Evolutionary conservation across 345 rosid species (phyloP).

Genomic region (Conringia planisiliqua): DNA sequence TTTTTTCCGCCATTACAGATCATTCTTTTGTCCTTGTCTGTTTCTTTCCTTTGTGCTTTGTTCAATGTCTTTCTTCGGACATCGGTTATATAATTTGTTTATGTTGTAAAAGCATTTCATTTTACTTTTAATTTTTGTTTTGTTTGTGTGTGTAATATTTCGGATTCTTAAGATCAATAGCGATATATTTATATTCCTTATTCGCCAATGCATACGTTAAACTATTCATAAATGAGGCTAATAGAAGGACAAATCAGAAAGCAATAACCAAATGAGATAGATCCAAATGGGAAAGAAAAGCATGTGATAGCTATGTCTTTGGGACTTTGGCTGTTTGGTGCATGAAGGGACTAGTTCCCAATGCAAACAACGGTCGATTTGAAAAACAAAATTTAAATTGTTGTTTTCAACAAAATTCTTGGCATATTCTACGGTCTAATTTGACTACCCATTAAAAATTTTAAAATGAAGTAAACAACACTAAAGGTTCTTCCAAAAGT

Average conservation of each 20-base stretch:
- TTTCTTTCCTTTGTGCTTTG: conserved; percentile 14
- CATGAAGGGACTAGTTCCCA: conserved; percentile 8
- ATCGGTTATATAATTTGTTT: conserved; percentile 14
- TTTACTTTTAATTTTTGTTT: not conserved
- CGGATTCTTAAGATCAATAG: not conserved
- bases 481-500: not conserved
- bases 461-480: not conserved
- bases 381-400: not conserved
- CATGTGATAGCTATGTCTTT: conserved; percentile 12
- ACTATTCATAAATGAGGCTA: not conserved
- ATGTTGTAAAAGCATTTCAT: conserved; percentile 26
- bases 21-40: conserved; percentile 24
- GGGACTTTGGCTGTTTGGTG: conserved; percentile 14
- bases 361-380: conserved; percentile 16
- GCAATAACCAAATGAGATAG: not conserved
- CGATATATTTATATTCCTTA: not conserved
- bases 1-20: conserved; percentile 11
- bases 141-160: not conserved
- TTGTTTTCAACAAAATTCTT: not conserved
- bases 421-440: conserved; percentile 15
- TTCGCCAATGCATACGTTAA: not conserved
- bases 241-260: not conserved
- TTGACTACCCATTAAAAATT: not conserved
- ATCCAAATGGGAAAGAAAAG: not conserved
- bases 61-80: not conserved